Base-by-base conservation (phyloP, 2,329 filamentous ascomycete species). In the Pseudonectria buxi region DNA sequence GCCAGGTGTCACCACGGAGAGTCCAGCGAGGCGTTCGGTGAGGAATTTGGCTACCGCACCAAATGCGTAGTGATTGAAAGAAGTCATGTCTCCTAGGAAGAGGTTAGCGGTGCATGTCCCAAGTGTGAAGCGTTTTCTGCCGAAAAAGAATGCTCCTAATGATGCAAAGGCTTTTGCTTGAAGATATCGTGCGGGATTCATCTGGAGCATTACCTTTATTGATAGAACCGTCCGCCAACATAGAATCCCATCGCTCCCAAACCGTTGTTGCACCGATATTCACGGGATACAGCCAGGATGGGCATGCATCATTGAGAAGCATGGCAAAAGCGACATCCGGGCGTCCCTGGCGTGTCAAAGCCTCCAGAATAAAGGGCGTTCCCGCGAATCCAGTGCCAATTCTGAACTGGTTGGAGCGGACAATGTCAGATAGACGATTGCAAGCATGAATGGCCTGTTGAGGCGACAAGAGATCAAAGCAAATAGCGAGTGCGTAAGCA, bases 201-300 rank as follows among this genome's bases (percentile, higher is more conserved):
- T n/a, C n/a, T n/a, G n/a, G n/a, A n/a, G n/a, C n/a, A n/a, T n/a
- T n/a, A n/a, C n/a, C n/a, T n/a, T n/a, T n/a, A n/a, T 67, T 67
- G 26, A 67, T 54, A 1, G 38, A 50, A 0, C 60, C 61, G 32
- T 65, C 54, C 0, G 59, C 54, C 7, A 61, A 37, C 43, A 67
- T 55, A 13, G 51, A 55, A 14, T 67, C 59, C 63, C 63, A 67
- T 5, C 64, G 54, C 44, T 67, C 64, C 64, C 62, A 67, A 1
- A 61, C 56, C 0, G 62, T 65, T 1, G 64, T 67, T 0, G 57
- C 60, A 5, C 56, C 59, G 57, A 64, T 63, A 1, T 44, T 53
- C 1, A 67, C 53, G 2, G 57, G 58, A 25, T 65, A 65, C 3
- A 56, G 47, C 64, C 62, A 66, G 0, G 51, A 58, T 0, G 62